phyloP scores from a whole-genome alignment of 2,329 filamentous ascomycete genomes.

The Cordyceps javanica region DNA sequence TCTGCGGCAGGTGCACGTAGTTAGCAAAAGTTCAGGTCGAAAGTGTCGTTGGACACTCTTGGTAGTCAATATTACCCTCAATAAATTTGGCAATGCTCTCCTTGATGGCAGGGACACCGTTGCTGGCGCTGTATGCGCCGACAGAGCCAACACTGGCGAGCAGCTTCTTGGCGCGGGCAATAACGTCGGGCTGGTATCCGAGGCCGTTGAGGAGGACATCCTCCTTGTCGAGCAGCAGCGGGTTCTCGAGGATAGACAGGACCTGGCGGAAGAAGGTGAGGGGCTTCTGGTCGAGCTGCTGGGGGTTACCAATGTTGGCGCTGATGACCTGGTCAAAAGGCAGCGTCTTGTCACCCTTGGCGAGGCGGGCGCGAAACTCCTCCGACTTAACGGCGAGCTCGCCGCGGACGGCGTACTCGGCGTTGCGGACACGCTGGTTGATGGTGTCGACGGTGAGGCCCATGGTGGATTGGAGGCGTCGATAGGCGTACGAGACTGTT shows the following conservation, averaged over 20 bases:
- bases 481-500: neutral
- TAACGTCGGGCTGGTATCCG: constrained; percentile 84
- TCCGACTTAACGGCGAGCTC: constrained; percentile 93
- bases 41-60: too few relatives aligned
- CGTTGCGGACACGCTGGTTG: constrained; percentile 79
- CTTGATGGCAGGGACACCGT: constrained; percentile 79
- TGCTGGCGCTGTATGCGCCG: constrained; percentile 92
- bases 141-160: constrained; percentile 82
- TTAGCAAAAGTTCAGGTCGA: too few relatives aligned
- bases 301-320: constrained; percentile 98
- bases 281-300: constrained; percentile 98
- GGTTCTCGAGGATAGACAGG: constrained; percentile 87
- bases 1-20: constrained; percentile 35
- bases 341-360: constrained; percentile 52
- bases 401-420: constrained; percentile 94
- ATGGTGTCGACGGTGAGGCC: constrained; percentile 76
- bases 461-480: constrained; percentile 25
- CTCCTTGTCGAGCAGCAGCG: constrained; percentile 72
- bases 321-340: constrained; percentile 90
- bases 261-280: constrained; percentile 99
- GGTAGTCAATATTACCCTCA: constrained; percentile 53
- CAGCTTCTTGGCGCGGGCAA: constrained; percentile 75
- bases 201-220: constrained; percentile 68
- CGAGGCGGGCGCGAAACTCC: constrained; percentile 72
- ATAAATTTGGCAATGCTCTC: constrained; percentile 90